Evolutionary conservation across 139 green algal genomes (phyloP), one percentile per base, ranked within the genome.

Genomic region (Chlamydomonas incerta): DNA sequence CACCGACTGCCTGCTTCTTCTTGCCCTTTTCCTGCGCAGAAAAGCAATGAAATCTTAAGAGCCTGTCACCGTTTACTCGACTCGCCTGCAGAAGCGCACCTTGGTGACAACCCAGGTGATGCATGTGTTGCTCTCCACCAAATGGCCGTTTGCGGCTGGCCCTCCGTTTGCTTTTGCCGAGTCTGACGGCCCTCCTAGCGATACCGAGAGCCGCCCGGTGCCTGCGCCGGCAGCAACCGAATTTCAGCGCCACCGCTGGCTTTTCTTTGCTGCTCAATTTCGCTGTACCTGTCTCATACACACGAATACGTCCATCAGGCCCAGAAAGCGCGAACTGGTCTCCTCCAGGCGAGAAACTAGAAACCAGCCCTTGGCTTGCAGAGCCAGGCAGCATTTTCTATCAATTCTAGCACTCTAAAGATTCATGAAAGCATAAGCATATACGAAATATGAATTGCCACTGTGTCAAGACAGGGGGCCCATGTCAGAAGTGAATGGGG

Each of bases 91-190:
- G 41, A 50, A 50, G 41, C 80, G 47, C 47, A 86, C 80, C 80
- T 86, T 86, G 3, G 34, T 62, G 26, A 18, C 31, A 17, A 88
- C 83, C 88, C 88, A 91, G 13, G 72, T 66, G 20, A 91, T 47
- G 73, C 83, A 88, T 57, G 83, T 88, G 66, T 91, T 80, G 31
- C 46, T 2, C 83, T 91, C 83, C 31, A 83, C 75, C 4, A 91
- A 73, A 41, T 81, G 72, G 1, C 88, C 88, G 63, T 82, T 91
- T 41, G 37, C 72, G 35, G 72, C 4, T 52, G 87, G 35, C 28
- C 72, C 86, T 11, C 75, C 62, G 62, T 80, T 82, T 33, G 82
- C 58, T 35, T 89, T 82, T 2, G 23, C 57, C 15, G 37, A 24
- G 3, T 85, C 57, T 0, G 10, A 23, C 31, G 35, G 24, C 28